Evolutionary conservation across 345 rosid species (phyloP), one percentile per base, ranked within the genome.

Genomic region (Stellera chamaejasme): DNA sequence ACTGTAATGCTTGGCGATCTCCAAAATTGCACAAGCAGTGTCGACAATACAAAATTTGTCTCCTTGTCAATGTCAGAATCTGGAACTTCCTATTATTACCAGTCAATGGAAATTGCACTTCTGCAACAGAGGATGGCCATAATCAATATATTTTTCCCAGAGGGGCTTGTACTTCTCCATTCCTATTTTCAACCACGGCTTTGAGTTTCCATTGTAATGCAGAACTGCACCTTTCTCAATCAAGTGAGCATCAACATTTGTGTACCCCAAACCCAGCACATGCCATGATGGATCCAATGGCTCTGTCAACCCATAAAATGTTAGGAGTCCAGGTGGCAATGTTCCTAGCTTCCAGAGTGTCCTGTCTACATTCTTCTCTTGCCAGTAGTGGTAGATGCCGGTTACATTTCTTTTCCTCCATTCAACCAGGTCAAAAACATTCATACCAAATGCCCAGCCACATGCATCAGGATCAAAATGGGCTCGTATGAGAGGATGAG

Each of bases 371-470:
- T 90, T 90, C 75, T 55, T 81, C 67, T 82, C 97, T 68, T 90
- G 97, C 97, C 97, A 90, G 68, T 84, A 78, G 67, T 90, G 97
- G 70, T 90, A 90, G 62, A 90, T 87, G 51, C 80, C 77, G 0
- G 97, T 90, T 14, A 90, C 97, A n/a, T 90, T 87, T 68, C 87
- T 73, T 68, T 68, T 85, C 67, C 97, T 79, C 97, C 97, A 90
- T 62, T 82, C 82, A 11, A 87, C 90, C 48, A 90, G 72, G 71
- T 90, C 96, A 42, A 90, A 87, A 50, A 90, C 80, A 19, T 87
- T 90, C 97, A 87, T 90, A 64, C 97, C 97, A 48, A 90, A 87
- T 10, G 97, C 97, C 97, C 96, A 90, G 10, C 97, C 97, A 23
- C 97, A 90, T 1, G 97, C 97, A 60, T 90, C 97, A 3, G 97